A percentile compares a stretch with the other conserved stretches of the same genome.
Conservation (phyloP, 805 yeast species). For the Nakazawaea siamensis region DNA sequence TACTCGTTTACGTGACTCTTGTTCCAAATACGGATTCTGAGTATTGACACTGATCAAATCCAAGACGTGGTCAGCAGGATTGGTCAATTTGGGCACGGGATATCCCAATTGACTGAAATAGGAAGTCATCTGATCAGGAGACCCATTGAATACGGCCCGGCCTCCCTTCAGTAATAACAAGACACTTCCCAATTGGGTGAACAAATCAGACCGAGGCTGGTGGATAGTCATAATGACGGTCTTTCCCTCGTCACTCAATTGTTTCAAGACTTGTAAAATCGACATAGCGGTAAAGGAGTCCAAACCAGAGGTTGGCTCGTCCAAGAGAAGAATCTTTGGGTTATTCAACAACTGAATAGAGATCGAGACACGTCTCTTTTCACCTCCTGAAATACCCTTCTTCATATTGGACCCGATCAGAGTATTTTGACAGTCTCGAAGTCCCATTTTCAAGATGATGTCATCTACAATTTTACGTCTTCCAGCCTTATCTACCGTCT, state of each 20-base stretch:
- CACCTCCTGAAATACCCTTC: conserved; percentile 61
- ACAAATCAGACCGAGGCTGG: conserved; percentile 65
- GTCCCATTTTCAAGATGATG: conserved; percentile 47
- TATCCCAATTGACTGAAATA: conserved; percentile 40
- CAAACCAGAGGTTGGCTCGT: conserved; percentile 78
- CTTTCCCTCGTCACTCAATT: conserved; percentile 39
- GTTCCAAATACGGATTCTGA: conserved; percentile 34
- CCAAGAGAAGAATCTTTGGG: conserved; percentile 58
- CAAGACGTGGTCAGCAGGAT: conserved; percentile 59
- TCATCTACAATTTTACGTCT: conserved; percentile 37
- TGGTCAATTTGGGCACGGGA: conserved; percentile 44
- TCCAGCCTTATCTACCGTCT: conserved; percentile 18
- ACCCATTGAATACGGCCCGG: conserved; percentile 51
- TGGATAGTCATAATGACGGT: conserved; percentile 68
- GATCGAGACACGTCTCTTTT: conserved; percentile 67
- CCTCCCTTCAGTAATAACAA: conserved; percentile 61
- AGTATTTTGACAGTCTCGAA: conserved; percentile 62
- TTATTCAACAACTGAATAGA: conserved; percentile 61
- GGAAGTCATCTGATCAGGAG: conserved; percentile 28
- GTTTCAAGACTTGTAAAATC: conserved; percentile 44
- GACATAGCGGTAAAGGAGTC: conserved; percentile 64
- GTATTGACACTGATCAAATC: conserved; percentile 43
- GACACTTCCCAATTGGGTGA: conserved; percentile 52
- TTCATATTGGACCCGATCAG: conserved; percentile 43
- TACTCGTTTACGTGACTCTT: conserved; percentile 31